Evolutionary conservation across 768 basidiomycete genomes (phyloP), one percentile per base, ranked within the genome.

Genomic region (Lactarius vividus): DNA sequence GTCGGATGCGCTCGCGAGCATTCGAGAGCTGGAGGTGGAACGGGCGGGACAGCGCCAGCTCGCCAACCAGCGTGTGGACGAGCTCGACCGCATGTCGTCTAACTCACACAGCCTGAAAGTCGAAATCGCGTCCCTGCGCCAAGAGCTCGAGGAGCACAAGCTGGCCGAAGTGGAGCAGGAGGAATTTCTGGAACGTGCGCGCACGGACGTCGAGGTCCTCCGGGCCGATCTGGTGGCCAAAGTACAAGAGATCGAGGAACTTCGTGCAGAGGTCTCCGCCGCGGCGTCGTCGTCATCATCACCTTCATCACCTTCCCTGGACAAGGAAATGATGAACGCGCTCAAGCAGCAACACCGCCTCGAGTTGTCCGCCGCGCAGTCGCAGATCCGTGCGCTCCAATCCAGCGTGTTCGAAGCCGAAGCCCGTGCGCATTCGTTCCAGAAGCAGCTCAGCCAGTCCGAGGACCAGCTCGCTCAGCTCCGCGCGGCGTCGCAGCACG

Each of bases 351-450:
- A 92, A 69, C 89, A 93, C 71, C 81, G 84, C 15, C 83, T 96
- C 64, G 92, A 94, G 65, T 81, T 95, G 8, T 94, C 92, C 40
- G 79, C 85, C 13, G 86, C 92, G 4, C 91, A 91, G 40, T 91
- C 90, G 0, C 86, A 87, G 73, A 88, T 95, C 58, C 85, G 94
- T 13, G 82, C 84, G 4, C 80, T 94, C 71, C 92, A 96, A 76
- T 84, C 85, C 11, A 75, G 82, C 13, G 80, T 88, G 33, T 94
- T 89, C 75, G 84, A 91, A 66, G 86, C 88, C 33, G 88, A 93
- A 68, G 86, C 85, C 49, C 81, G 80, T 61, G 81, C 84, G 18
- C 89, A 92, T 73, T 75, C 81, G 3, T 73, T 91, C 26, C 89
- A 92, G 73, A 86, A 85, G 71, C 89, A 89, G 69, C 75, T 92